Base-by-base conservation (phyloP, 2,329 filamentous ascomycete genomes). In the Talaromyces sp. region DNA sequence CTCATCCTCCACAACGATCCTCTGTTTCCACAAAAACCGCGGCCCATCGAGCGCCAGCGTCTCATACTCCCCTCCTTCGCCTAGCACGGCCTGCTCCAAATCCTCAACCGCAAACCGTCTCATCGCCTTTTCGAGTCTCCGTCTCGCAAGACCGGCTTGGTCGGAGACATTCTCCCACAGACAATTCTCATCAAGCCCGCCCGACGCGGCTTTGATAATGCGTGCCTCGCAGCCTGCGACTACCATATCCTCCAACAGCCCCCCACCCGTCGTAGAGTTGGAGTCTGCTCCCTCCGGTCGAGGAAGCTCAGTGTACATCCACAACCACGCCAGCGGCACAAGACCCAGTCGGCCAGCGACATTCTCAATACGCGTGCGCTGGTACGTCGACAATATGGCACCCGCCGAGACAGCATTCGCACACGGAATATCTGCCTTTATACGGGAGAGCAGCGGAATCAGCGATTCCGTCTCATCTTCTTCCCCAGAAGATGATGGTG, bases 21-120 rank as follows among this genome's bases (percentile, higher is more conserved):
- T 84, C 65, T 82, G 84, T 76, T 84, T 88, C 82, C 95, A 97
- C 63, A 97, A 73, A 56, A 79, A 78, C 0, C 71, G 69, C 9
- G 93, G 93, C 11, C 93, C 95, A 75, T 92, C 86, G 39, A 98
- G 71, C 52, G 95, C 92, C 58, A 98, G 79, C 32, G 92, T 98
- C 82, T 98, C 95, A 75, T 96, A 98, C 79, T 98, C 95, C 3
- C 95, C 95, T 6, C 95, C 95, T 73, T 98, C 95, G 0, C 95
- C 95, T 19, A 98, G 77, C 10, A 93, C 85, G 9, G 90, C 89
- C 0, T 90, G 92, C 78, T 63, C 84, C 79, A 69, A 78, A 79
- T 64, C 89, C 25, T 59, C 56, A 6, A 63, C 67, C 15, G 71
- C 89, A 76, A 96, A 96, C 64, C 85, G 72, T 60, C 67, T 71